Evolutionary conservation across 768 basidiomycete genomes (phyloP).

Genomic region (Rhodotorula toruloides): DNA sequence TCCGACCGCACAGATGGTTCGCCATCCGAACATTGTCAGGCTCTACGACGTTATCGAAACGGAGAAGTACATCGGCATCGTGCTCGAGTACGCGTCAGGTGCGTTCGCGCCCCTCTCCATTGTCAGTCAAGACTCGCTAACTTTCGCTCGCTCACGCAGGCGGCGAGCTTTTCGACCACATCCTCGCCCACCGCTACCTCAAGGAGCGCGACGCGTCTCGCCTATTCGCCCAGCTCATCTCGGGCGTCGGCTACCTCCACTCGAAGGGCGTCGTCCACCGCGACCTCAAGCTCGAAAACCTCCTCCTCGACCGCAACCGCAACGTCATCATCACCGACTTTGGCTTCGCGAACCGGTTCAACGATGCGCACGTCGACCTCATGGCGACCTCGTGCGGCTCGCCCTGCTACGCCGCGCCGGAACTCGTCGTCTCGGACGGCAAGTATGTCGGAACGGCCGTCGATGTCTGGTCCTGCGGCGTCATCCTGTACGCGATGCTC

Average conservation of each 20-base stretch:
- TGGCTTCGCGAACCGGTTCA: slow-evolving; percentile 96
- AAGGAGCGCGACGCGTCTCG: slow-evolving; percentile 89
- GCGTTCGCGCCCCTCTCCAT: background rate
- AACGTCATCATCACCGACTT: slow-evolving; percentile 99
- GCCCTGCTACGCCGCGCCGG: slow-evolving; percentile 97
- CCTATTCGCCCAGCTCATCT: slow-evolving; percentile 95
- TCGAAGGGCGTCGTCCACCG: slow-evolving; percentile 99
- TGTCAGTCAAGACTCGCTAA: background rate
- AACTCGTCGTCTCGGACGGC: slow-evolving; percentile 94
- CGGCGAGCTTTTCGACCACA: slow-evolving; percentile 97
- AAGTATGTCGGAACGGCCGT: slow-evolving; percentile 95
- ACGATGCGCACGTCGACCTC: slow-evolving; percentile 83
- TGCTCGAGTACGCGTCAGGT: slow-evolving; percentile 96
- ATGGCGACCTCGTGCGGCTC: slow-evolving; percentile 98
- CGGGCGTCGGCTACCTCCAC: slow-evolving; percentile 98
- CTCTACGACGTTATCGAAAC: slow-evolving; percentile 98
- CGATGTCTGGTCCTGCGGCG: slow-evolving; percentile 95
- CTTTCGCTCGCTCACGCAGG: slow-evolving; percentile 39
- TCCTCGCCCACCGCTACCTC: slow-evolving; percentile 93
- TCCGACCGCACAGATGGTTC: slow-evolving; percentile 62
- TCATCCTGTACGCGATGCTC: slow-evolving; percentile 94
- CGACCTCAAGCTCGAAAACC: slow-evolving; percentile 96
- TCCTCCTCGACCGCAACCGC: slow-evolving; percentile 90
- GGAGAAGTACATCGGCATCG: slow-evolving; percentile 99
- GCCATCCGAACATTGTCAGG: slow-evolving; percentile 96